These are phyloP conservation scores for Seiridium unicorne DNA, from an alignment of 2,329 filamentous ascomycete genomes.

Conservation along the genomic window DNA sequence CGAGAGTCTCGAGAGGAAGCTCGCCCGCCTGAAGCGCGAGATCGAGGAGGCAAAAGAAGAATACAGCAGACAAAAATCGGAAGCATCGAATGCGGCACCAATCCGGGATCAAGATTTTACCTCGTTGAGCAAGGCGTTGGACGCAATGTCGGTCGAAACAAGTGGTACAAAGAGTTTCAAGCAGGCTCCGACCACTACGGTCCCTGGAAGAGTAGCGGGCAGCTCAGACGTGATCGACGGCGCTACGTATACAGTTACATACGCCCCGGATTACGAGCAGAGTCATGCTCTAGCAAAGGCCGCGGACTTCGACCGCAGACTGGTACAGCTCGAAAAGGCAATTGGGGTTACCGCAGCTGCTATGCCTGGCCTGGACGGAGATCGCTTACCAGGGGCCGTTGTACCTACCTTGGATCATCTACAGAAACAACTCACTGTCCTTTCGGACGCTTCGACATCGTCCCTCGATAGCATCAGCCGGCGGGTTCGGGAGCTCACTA, in stretches of 20 bases:
- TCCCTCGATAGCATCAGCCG: conserved; percentile 72
- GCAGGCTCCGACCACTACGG: background rate
- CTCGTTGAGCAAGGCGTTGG: conserved; percentile 70
- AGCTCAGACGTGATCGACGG: conserved; percentile 21
- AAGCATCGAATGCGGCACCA: conserved; percentile 38
- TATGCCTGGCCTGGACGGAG: conserved; percentile 59
- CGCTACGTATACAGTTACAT: conserved; percentile 63
- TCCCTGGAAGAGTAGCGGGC: background rate
- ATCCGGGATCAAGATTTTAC: conserved; percentile 56
- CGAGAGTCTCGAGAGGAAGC: conserved; percentile 73
- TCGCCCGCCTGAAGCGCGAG: conserved; percentile 80
- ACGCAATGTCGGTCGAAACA: conserved; percentile 53
- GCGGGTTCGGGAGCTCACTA: conserved; percentile 66
- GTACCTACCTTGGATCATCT: conserved; percentile 79
- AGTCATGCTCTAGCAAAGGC: conserved; percentile 74
- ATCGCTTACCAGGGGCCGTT: conserved; percentile 64
- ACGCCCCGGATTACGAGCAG: conserved; percentile 63
- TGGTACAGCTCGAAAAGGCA: conserved; percentile 74
- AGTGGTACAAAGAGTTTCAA: background rate
- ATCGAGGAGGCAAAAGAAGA: conserved; percentile 47
- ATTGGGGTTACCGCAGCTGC: conserved; percentile 75
- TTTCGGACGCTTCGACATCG: conserved; percentile 70
- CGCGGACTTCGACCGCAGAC: conserved; percentile 82
- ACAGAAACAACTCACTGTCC: conserved; percentile 74
- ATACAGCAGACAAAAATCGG: conserved; percentile 52